phyloP scores from a whole-genome alignment of 352 stramenopile genomes.

The Globisporangium uncinulatum region DNA sequence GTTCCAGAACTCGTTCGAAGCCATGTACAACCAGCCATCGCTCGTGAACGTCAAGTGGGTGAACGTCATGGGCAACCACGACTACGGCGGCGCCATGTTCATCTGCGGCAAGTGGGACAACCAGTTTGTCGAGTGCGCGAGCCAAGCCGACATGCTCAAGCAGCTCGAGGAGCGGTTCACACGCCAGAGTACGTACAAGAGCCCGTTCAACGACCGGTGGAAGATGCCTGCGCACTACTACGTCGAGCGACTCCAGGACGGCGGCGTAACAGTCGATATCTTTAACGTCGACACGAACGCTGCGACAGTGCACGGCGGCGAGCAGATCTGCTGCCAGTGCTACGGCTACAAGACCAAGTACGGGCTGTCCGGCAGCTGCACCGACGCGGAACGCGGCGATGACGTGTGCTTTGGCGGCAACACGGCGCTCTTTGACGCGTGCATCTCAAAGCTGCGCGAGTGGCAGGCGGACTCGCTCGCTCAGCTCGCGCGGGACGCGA shows the following conservation, averaged over 20 bases:
- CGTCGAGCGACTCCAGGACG: slow-evolving; percentile 37
- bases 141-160: slow-evolving; percentile 52
- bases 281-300: slow-evolving; percentile 71
- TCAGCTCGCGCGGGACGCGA: slow-evolving; percentile 45
- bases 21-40: slow-evolving; percentile 45
- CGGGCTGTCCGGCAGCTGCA: slow-evolving; percentile 29
- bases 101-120: slow-evolving; percentile 70
- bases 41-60: slow-evolving; percentile 60
- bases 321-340: slow-evolving; percentile 77
- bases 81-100: slow-evolving; percentile 66
- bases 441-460: slow-evolving; percentile 41
- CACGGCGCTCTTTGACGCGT: slow-evolving; percentile 53
- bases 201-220: slow-evolving; percentile 63
- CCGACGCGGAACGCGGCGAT: slow-evolving; percentile 40
- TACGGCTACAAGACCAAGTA: slow-evolving; percentile 69
- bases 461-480: slow-evolving; percentile 59
- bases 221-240: slow-evolving; percentile 63
- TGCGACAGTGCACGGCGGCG: slow-evolving; percentile 44
- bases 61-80: slow-evolving; percentile 69
- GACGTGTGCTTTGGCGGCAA: slow-evolving; percentile 42
- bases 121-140: slow-evolving; percentile 50
- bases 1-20: slow-evolving; percentile 62
- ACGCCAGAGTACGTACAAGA: slow-evolving; percentile 51
- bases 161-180: slow-evolving; percentile 64
- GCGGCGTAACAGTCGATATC: slow-evolving; percentile 47